Evolutionary conservation across 2,329 filamentous ascomycete species (phyloP).

Genomic region (Thermomyces lanuginosus): DNA sequence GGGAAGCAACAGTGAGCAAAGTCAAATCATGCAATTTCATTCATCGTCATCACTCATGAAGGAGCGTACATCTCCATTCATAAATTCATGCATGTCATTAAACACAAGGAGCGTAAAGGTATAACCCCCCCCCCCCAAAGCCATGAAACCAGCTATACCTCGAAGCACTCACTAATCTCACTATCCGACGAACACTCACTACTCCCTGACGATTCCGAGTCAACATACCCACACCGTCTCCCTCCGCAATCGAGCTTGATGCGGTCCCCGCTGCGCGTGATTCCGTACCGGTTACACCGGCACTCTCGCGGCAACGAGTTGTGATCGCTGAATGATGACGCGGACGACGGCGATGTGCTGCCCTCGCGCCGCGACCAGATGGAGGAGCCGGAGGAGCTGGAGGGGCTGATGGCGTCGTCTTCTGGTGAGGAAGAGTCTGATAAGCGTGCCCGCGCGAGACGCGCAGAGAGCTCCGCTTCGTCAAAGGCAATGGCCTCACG

Average conservation of each 20-base stretch:
- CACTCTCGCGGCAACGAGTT: constrained; percentile 48
- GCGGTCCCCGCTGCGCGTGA: constrained; percentile 80
- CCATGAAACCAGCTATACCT: too few species aligned
- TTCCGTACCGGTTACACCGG: constrained; percentile 91
- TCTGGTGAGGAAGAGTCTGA: constrained; percentile 55
- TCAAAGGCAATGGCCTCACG: constrained; percentile 61
- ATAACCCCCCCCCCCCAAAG: too few species aligned
- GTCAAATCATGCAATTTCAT: too few species aligned
- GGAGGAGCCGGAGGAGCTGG: constrained; percentile 48
- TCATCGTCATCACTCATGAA: too few species aligned
- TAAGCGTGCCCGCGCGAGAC: constrained; percentile 56
- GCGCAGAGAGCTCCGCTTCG: constrained; percentile 57
- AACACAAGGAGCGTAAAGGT: too few species aligned
- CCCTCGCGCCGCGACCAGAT: constrained; percentile 62
- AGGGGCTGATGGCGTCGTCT: constrained; percentile 58
- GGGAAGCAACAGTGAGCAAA: too few species aligned
- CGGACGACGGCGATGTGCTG: constrained; percentile 40
- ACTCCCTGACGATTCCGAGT: constrained; percentile 45
- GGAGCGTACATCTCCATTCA: too few species aligned
- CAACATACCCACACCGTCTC: constrained; percentile 61
- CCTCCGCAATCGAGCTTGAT: constrained; percentile 95
- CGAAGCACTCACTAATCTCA: too few species aligned
- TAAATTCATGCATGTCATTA: too few species aligned
- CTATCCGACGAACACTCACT: constrained; percentile 49
- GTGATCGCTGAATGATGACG: constrained; percentile 55